Base-by-base conservation (phyloP, 768 basidiomycete genomes). In the Multifurca ochricompacta region DNA sequence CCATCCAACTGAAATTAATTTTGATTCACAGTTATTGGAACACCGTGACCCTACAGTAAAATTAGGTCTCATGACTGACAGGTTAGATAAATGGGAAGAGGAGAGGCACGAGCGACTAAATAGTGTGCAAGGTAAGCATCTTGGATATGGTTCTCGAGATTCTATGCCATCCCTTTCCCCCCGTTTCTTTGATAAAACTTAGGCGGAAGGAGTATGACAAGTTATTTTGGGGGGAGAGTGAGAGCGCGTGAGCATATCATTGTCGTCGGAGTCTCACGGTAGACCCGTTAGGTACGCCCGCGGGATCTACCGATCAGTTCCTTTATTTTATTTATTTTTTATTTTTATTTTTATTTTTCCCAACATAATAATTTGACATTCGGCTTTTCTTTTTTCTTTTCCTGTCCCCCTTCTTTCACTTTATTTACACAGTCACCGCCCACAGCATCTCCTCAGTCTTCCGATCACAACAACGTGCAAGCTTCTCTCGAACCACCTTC, bases 1-100 rank as follows among this genome's bases (percentile, higher is more conserved):
- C 25, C 13, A 25, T 18, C 18, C 27, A 18, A 37, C 6, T 19
- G 6, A 36, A 6, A 14, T 16, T 4, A 31, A 18, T 35, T 45
- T 51, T 9, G 28, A 18, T 16, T 28, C 45, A 4, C 44, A 27
- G 19, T 39, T 30, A 28, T 18, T 42, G 21, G 39, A 18, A 30
- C 32, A 35, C 21, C 13, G 27, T 36, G 25, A 48, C 37, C n/a
- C 50, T 4, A 14, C 19, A 1, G 14, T 36, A 16, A 48, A 49
- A 21, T 42, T 49, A 14, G 35, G 44, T 10, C 31, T 40, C 23
- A 47, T 51, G 50, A 1, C 44, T 14, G 46, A 59, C 32, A 19
- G 34, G 25, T 31, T 59, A 16, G 60, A 59, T 27, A 53, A 59
- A 10, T 52, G 59, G 51, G 50, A 36, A 19, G 53, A 54, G 43